These are phyloP conservation scores for Gonapodya prolifera DNA, from an alignment of 192 early-diverging fungal species.

Conservation along the genomic window DNA sequence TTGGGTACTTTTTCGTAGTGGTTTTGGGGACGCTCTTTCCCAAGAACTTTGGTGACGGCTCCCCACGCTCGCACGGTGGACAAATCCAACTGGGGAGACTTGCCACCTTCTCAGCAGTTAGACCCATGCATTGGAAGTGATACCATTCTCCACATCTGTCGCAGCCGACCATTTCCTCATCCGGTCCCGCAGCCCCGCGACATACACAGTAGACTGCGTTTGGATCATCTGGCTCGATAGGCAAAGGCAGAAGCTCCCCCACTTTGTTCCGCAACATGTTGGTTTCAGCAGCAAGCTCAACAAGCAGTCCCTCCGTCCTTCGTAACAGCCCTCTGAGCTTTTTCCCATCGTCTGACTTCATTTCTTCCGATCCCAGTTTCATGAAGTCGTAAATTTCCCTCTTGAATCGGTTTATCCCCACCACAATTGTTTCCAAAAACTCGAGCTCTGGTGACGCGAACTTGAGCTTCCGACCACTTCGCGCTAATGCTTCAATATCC, in stretches of 20 bases:
- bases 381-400: background rate
- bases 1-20: no score
- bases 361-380: background rate
- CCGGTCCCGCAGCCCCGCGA: background rate
- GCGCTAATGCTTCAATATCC: background rate
- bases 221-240: background rate
- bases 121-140: background rate
- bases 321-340: background rate
- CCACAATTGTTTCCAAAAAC: background rate
- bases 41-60: background rate
- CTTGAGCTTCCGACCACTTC: background rate
- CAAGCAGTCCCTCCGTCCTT: background rate
- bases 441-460: background rate
- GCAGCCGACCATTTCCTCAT: background rate
- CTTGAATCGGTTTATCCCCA: background rate
- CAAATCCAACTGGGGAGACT: background rate
- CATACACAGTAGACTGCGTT: background rate
- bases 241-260: background rate
- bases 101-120: background rate
- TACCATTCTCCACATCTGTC: constrained; percentile 1
- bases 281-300: background rate
- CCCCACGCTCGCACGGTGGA: background rate
- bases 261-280: background rate
- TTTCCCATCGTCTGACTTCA: constrained; percentile 1
- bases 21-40: no score